phyloP scores from a whole-genome alignment of 1,284 basidiomycete species.

The Trichosporon sp. region DNA sequence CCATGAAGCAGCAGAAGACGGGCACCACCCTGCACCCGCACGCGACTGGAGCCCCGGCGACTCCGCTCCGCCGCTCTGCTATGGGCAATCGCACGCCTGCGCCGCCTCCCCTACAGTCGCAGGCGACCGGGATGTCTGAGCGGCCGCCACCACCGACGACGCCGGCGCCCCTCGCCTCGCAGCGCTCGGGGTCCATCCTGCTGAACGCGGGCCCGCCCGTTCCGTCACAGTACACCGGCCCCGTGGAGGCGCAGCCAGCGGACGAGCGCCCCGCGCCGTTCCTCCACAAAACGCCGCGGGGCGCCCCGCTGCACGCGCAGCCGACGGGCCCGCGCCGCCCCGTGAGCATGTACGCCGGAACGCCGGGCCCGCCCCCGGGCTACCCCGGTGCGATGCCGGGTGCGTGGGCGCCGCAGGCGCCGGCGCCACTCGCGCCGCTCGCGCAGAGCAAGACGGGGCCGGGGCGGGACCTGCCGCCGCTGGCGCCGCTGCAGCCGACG shows the following conservation, averaged over 20 bases:
- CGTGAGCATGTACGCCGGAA: neutral
- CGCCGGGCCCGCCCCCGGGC: neutral
- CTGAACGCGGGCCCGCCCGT: neutral
- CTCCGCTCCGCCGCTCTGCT: neutral
- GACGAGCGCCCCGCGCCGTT: neutral
- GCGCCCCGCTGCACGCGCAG: neutral
- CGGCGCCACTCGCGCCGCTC: neutral
- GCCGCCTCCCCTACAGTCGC: neutral
- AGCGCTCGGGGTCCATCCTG: neutral
- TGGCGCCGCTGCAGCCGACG: neutral
- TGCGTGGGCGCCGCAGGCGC: neutral
- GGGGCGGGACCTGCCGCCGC: neutral
- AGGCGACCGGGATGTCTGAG: neutral
- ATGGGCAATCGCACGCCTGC: neutral
- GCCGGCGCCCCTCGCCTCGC: neutral
- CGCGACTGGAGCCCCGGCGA: neutral
- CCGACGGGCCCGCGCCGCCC: neutral
- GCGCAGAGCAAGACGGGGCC: neutral
- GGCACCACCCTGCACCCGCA: neutral
- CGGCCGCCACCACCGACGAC: no score
- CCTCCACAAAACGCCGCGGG: neutral
- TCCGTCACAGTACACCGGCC: neutral
- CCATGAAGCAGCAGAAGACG: neutral
- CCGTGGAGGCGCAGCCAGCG: neutral
- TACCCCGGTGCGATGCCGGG: neutral